phyloP scores from a whole-genome alignment of 306 rosid species.

The Echinosophora koreensis region DNA sequence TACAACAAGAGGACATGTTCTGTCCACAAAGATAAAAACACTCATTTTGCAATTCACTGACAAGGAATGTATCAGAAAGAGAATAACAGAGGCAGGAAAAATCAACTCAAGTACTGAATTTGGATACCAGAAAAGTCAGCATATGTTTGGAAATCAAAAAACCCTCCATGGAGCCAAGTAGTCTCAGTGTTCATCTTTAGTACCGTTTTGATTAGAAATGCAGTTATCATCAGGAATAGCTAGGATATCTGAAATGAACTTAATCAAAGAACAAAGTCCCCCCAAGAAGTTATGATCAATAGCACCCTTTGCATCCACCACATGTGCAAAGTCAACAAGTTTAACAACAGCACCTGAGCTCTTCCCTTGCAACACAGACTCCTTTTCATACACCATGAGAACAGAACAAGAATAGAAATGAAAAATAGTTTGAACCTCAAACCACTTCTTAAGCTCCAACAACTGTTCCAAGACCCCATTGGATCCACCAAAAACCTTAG shows the following conservation, averaged over 20 bases:
- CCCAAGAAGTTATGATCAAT: conserved; percentile 97
- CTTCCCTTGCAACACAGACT: conserved; percentile 45
- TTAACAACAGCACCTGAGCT: conserved; percentile 54
- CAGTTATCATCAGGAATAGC: conserved; percentile 1
- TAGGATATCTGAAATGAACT: conserved; percentile 65
- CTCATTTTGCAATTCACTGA: neutral
- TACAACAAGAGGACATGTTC: neutral
- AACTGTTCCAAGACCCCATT: conserved; percentile 66
- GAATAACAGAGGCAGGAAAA: neutral
- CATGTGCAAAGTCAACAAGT: conserved; percentile 90
- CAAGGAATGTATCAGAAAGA: neutral
- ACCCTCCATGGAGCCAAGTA: neutral
- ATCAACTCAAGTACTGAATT: neutral
- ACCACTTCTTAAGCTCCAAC: conserved; percentile 79
- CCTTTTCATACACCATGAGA: conserved; percentile 67
- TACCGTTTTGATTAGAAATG: neutral
- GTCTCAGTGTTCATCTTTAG: conserved; percentile 11
- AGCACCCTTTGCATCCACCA: conserved; percentile 60
- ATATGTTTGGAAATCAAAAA: neutral
- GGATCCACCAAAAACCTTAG: conserved; percentile 62
- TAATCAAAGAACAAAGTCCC: conserved; percentile 88
- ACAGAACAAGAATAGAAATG: conserved; percentile 80
- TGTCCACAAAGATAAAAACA: neutral
- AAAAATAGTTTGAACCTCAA: conserved; percentile 78
- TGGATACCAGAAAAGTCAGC: neutral